Percentiles rank a stretch among this genome's conserved stretches.
These are phyloP conservation scores for Xylaria sp. DNA, from an alignment of 2,329 filamentous ascomycete species.

Conservation along the genomic window DNA sequence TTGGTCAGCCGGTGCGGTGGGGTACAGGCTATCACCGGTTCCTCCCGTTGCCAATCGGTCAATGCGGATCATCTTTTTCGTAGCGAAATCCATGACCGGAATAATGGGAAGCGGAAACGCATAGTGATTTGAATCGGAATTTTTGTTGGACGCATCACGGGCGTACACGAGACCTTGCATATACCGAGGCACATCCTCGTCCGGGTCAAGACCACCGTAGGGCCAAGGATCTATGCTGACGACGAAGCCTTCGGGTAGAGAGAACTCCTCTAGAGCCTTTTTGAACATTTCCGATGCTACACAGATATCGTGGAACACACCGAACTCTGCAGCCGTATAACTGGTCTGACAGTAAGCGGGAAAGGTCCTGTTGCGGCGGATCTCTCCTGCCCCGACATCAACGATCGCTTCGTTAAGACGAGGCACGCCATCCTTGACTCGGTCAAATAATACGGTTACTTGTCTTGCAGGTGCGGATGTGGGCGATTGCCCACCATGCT, in stretches of 20 bases:
- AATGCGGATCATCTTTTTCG: slow-evolving; percentile 65
- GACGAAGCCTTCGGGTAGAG: slow-evolving; percentile 57
- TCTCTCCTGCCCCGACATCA: slow-evolving; percentile 50
- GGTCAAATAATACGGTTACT: slow-evolving; percentile 59
- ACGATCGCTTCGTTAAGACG: slow-evolving; percentile 55
- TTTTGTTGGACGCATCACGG: slow-evolving; percentile 55
- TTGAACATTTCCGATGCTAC: slow-evolving; percentile 58
- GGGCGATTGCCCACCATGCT: slow-evolving; percentile 46
- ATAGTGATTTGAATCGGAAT: slow-evolving; percentile 70
- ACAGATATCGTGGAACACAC: slow-evolving; percentile 55
- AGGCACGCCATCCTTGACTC: slow-evolving; percentile 49
- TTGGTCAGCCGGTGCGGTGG: slow-evolving; percentile 42
- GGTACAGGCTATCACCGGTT: slow-evolving; percentile 57
- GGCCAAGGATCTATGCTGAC: slow-evolving; percentile 72
- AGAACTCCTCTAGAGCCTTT: slow-evolving; percentile 59
- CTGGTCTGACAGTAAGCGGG: slow-evolving; percentile 52
- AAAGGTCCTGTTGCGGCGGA: slow-evolving; percentile 48
- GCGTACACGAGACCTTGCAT: slow-evolving; percentile 65
- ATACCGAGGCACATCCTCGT: slow-evolving; percentile 55
- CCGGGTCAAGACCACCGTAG: slow-evolving; percentile 62
- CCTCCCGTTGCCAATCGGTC: slow-evolving; percentile 66
- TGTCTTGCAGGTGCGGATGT: slow-evolving; percentile 52
- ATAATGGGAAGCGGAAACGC: slow-evolving; percentile 69
- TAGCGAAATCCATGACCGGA: slow-evolving; percentile 67
- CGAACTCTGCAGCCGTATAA: slow-evolving; percentile 55